Conservation (phyloP, 768 basidiomycete species). For the Lactifluus pinguis region DNA sequence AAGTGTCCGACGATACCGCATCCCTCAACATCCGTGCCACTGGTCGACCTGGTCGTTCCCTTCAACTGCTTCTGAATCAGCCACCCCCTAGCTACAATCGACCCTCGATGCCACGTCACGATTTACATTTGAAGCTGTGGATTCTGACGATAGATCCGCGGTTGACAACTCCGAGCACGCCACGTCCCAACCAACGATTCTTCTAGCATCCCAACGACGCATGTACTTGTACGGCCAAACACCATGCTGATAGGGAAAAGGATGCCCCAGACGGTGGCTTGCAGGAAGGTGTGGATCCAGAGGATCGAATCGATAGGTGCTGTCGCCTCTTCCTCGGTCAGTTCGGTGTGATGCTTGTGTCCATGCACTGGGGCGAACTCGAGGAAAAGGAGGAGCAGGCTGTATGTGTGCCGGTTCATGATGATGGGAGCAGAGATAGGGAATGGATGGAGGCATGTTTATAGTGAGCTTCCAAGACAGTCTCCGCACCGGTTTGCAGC, state of each 20-base stretch:
- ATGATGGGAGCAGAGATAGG: not conserved
- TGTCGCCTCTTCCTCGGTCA: constrained; percentile 52
- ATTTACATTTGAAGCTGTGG: too few species aligned
- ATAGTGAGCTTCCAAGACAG: too few species aligned
- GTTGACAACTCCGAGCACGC: too few species aligned
- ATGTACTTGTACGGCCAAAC: constrained; percentile 60
- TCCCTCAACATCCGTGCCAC: too few species aligned
- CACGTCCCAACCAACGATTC: too few species aligned
- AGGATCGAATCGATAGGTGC: constrained; percentile 70
- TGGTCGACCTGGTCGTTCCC: too few species aligned
- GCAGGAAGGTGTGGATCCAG: constrained; percentile 76
- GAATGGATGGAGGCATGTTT: not conserved
- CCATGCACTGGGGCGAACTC: constrained; percentile 29
- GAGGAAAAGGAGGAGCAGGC: not conserved
- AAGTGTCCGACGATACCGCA: too few species aligned
- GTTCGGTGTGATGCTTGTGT: constrained; percentile 54
- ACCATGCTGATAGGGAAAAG: constrained; percentile 83
- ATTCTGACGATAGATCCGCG: too few species aligned
- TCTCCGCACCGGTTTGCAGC: too few species aligned
- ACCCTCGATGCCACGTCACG: too few species aligned
- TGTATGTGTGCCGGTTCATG: not conserved
- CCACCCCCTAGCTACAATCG: too few species aligned
- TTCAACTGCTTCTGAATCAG: too few species aligned
- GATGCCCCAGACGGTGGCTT: constrained; percentile 74
- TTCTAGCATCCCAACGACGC: constrained; percentile 90